A percentile compares a stretch with the other conserved stretches of the same genome.
These are phyloP conservation scores for Lasiosphaeria hispida DNA, from an alignment of 495 filamentous ascomycete genomes.

Conservation along the genomic window DNA sequence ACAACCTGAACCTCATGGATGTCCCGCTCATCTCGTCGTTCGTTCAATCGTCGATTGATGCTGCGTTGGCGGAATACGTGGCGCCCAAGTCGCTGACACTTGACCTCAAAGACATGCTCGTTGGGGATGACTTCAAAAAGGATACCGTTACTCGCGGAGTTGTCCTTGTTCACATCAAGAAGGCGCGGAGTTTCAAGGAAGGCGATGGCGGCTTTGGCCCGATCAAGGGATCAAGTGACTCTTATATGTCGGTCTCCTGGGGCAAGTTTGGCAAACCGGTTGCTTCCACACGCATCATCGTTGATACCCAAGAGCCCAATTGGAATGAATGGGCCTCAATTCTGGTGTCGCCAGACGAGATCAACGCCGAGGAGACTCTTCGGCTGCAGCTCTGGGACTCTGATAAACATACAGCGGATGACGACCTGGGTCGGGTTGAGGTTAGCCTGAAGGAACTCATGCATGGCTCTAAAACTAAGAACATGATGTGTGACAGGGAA, in stretches of 20 bases:
- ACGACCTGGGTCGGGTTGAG: slow-evolving; percentile 68
- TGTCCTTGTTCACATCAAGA: slow-evolving; percentile 59
- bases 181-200: slow-evolving; percentile 63
- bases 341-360: slow-evolving; percentile 63
- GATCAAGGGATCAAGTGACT: slow-evolving; percentile 61
- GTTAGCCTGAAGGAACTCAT: slow-evolving; percentile 64
- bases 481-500: slow-evolving; percentile 53
- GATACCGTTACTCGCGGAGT: slow-evolving; percentile 65
- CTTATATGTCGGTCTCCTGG: slow-evolving; percentile 70
- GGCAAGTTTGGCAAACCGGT: slow-evolving; percentile 72
- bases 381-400: slow-evolving; percentile 71
- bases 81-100: slow-evolving; percentile 70
- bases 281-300: slow-evolving; percentile 60
- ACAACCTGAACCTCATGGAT: slow-evolving; percentile 67
- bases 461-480: slow-evolving; percentile 49
- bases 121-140: slow-evolving; percentile 75
- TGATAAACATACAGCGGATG: slow-evolving; percentile 65
- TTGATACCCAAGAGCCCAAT: slow-evolving; percentile 58
- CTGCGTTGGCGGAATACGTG: slow-evolving; percentile 68
- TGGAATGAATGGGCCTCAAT: slow-evolving; percentile 69
- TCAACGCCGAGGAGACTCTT: slow-evolving; percentile 69
- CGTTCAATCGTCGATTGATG: slow-evolving; percentile 69
- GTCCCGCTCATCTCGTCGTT: slow-evolving; percentile 69
- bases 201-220: slow-evolving; percentile 58
- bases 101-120: slow-evolving; percentile 69